Evolutionary conservation across 768 basidiomycete species (phyloP), one percentile per base, ranked within the genome.

Genomic region (Mycena pura): DNA sequence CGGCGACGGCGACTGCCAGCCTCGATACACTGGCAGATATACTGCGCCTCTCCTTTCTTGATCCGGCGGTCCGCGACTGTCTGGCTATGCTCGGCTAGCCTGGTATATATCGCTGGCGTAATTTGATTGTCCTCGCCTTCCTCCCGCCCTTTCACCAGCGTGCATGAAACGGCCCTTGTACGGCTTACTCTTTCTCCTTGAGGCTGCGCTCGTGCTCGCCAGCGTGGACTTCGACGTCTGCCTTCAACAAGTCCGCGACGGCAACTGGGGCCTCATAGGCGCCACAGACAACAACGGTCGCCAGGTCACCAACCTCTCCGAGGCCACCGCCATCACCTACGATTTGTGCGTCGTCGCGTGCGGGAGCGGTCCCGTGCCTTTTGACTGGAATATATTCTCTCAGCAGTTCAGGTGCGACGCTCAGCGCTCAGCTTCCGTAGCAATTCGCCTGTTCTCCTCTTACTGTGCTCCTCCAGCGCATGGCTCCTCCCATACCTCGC

Each of bases 401-500:
- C 74, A 75, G 50, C 70, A 79, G 48, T 80, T 76, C 36, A 59
- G 56, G 64, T 59, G n/a, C 22, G 61, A 45, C 17, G 17, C 19
- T 31, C 39, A 13, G 29, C 22, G 36, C 17, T 34, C 5, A 34
- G 14, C 21, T 34, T 40, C 39, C 38, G 21, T 13, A 36, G 14
- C n/a, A 40, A 17, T 6, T 10, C 28, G 25, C 17, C n/a, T 8
- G 21, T 32, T 14, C 22, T 1, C 43, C 14, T 34, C 64, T n/a
- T n/a, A n/a, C n/a, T n/a, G n/a, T n/a, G n/a, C n/a, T n/a, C 70
- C 22, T 73, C 66, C 58, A 62, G 71, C 6, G 62, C 74, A 0
- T 79, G 79, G 78, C 70, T 80, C 6, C 52, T 79, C 2, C 78
- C 78, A 11, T 77, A 76, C 60, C 72, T 79, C 11, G 76, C 78